Percentiles rank a stretch among this genome's conserved stretches.
Conservation (phyloP, 495 filamentous ascomycete genomes). For the Monascus purpureus region DNA sequence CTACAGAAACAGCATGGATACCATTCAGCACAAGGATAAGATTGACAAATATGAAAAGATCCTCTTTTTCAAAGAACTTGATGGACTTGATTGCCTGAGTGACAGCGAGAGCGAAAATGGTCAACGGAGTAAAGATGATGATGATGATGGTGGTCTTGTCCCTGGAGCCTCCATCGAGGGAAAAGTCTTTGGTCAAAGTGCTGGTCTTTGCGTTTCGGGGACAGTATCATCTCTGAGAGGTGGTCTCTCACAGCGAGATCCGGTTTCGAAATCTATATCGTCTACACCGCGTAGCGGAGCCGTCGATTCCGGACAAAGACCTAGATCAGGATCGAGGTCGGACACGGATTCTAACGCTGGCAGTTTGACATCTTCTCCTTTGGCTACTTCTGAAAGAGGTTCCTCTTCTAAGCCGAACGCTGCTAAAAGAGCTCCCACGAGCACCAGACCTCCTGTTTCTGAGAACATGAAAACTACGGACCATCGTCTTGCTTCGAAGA, state of each 20-base stretch:
- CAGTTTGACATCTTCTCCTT: too few species aligned
- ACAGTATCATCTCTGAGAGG: too few species aligned
- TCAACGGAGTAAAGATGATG: slow-evolving; percentile 6
- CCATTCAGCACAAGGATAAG: background rate
- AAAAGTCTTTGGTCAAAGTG: background rate
- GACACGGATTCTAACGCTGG: too few species aligned
- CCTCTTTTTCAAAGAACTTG: slow-evolving; percentile 32
- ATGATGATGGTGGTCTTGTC: slow-evolving; percentile 5
- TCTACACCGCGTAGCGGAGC: too few species aligned
- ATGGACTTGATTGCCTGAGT: slow-evolving; percentile 25
- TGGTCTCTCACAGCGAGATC: too few species aligned
- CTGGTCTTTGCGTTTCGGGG: too few species aligned
- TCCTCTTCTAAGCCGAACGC: too few species aligned
- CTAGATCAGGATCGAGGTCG: too few species aligned
- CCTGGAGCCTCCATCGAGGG: background rate
- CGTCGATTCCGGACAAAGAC: too few species aligned
- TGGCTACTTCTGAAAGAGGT: too few species aligned
- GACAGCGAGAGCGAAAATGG: slow-evolving; percentile 12
- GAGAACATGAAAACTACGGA: slow-evolving; percentile 3
- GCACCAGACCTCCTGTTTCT: background rate
- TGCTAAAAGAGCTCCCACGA: background rate
- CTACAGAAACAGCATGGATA: too few species aligned
- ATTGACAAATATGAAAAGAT: slow-evolving; percentile 14
- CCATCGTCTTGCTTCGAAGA: slow-evolving; percentile 8
- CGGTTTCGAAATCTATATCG: too few species aligned